A percentile compares a stretch with the other conserved stretches of the same genome.
Evolutionary conservation across 2,329 filamentous ascomycete genomes (phyloP).

Genomic region (Diaporthe helianthi): DNA sequence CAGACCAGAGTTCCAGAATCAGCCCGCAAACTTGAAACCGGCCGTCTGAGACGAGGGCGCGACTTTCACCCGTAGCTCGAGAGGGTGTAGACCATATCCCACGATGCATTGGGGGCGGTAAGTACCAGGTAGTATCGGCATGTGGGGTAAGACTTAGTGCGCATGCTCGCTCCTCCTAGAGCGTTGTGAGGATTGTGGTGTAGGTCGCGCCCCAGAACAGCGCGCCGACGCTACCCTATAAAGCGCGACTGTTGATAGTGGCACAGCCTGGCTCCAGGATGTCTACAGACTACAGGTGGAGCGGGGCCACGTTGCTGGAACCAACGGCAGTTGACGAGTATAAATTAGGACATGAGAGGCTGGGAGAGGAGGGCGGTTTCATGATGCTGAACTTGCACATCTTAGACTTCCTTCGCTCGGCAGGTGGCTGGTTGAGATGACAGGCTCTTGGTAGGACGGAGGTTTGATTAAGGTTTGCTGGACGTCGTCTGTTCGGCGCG

Average conservation of each 20-base stretch:
- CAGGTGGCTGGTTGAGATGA: not conserved
- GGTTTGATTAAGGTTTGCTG: slow-evolving; percentile 2
- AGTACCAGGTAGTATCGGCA: slow-evolving; percentile 58
- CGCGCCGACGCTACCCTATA: slow-evolving; percentile 46
- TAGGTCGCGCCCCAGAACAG: slow-evolving; percentile 53
- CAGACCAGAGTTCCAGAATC: slow-evolving; percentile 54
- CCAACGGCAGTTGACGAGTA: slow-evolving; percentile 52
- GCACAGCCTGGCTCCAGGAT: slow-evolving; percentile 47
- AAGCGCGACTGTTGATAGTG: slow-evolving; percentile 45
- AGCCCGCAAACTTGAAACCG: slow-evolving; percentile 58
- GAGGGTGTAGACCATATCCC: slow-evolving; percentile 58
- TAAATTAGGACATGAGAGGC: not conserved
- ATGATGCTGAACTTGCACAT: no score
- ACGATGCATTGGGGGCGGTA: slow-evolving; percentile 56
- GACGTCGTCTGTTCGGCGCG: not conserved
- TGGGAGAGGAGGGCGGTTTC: no score
- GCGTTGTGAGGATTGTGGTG: slow-evolving; percentile 55
- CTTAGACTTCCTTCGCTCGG: not conserved
- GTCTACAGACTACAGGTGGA: no score
- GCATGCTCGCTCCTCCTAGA: slow-evolving; percentile 52
- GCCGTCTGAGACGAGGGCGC: slow-evolving; percentile 49
- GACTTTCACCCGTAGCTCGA: slow-evolving; percentile 55
- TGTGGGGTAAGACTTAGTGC: slow-evolving; percentile 55
- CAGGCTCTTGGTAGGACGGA: not conserved
- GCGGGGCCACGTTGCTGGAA: slow-evolving; percentile 48